These are phyloP conservation scores for Alliaria petiolata DNA, from an alignment of 345 rosid genomes.

Conservation along the genomic window DNA sequence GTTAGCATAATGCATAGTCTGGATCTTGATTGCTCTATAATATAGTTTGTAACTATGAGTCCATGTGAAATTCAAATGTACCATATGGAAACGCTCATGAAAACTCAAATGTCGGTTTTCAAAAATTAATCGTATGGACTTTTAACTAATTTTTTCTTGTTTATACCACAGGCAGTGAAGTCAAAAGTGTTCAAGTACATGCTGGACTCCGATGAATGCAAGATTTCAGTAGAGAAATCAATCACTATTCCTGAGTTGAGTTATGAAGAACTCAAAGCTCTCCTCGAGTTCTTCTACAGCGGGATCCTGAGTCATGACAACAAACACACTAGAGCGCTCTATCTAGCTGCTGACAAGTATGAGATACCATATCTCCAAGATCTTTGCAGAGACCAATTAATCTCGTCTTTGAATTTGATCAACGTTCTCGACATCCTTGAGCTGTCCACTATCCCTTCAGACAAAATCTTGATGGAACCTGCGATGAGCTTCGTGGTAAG, in stretches of 20 bases:
- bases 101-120: neutral
- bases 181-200: conserved; percentile 9
- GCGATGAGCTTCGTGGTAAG: neutral
- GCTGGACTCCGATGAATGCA: conserved; percentile 1
- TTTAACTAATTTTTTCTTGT: too few relatives aligned
- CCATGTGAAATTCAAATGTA: neutral
- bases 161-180: neutral
- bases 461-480: neutral
- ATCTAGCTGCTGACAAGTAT: conserved; percentile 9
- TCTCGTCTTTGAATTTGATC: neutral
- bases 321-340: neutral
- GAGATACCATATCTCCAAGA: conserved; percentile 12
- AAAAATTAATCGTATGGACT: too few relatives aligned
- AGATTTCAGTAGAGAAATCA: neutral
- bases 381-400: neutral
- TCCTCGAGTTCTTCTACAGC: neutral
- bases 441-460: neutral
- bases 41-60: neutral
- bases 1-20: too few relatives aligned
- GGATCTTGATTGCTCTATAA: neutral
- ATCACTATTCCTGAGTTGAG: neutral
- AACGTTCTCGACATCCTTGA: neutral
- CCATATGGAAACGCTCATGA: neutral
- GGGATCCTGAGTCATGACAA: neutral
- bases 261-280: neutral